Evolutionary conservation across 1,284 basidiomycete species (phyloP).

Genomic region (Fomes fomentarius): DNA sequence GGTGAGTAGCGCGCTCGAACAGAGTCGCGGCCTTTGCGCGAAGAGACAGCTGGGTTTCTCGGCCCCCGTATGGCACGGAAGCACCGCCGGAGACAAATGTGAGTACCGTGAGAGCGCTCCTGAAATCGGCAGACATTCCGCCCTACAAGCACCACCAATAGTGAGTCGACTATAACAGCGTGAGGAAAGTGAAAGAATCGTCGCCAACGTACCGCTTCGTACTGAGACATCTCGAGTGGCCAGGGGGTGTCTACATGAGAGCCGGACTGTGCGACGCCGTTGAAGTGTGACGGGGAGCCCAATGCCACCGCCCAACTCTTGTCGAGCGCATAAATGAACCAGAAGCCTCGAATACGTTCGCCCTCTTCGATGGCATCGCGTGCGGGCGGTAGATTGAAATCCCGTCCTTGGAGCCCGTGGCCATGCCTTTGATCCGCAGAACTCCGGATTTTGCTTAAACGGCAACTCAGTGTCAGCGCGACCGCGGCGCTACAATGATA

Average conservation of each 20-base stretch:
- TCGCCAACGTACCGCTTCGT: slow-evolving; percentile 29
- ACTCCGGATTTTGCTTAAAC: slow-evolving; percentile 35
- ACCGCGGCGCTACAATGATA: slow-evolving; percentile 46
- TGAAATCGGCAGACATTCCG: slow-evolving; percentile 20
- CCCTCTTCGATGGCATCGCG: slow-evolving; percentile 42
- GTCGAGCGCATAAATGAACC: slow-evolving; percentile 46
- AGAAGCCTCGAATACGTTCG: slow-evolving; percentile 49
- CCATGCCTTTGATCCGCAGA: slow-evolving; percentile 14
- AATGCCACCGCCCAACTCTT: slow-evolving; percentile 46
- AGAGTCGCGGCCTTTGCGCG: slow-evolving; percentile 42
- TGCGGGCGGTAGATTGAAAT: slow-evolving; percentile 21
- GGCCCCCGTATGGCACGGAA: slow-evolving; percentile 20
- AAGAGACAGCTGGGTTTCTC: slow-evolving; percentile 29
- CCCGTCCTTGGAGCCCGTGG: slow-evolving; percentile 15
- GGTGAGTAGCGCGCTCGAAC: slow-evolving; percentile 38
- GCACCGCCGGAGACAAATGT: slow-evolving; percentile 31
- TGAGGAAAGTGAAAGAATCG: background rate
- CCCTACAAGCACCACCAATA: slow-evolving; percentile 7
- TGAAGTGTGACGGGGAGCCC: slow-evolving; percentile 38
- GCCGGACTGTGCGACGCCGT: slow-evolving; percentile 28
- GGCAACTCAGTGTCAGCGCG: slow-evolving; percentile 40
- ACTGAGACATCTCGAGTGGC: slow-evolving; percentile 41
- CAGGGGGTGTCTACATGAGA: slow-evolving; percentile 43
- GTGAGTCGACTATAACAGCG: background rate
- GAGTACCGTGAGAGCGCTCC: slow-evolving; percentile 27